These are phyloP conservation scores for Tephrocybe sp. DNA, from an alignment of 768 basidiomycete genomes.

Conservation along the genomic window DNA sequence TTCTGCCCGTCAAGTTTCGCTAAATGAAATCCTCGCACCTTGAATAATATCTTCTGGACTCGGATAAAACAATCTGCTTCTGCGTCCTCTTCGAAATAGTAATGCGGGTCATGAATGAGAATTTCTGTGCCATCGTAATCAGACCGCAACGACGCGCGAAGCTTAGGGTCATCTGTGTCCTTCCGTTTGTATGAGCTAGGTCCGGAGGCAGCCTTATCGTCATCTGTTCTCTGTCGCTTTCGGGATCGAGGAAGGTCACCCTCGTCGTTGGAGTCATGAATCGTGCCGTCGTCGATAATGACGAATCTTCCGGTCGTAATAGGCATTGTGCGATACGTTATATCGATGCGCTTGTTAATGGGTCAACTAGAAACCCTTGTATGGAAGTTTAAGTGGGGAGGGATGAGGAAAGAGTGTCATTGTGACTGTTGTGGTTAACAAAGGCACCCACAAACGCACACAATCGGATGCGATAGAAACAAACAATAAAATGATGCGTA, in stretches of 20 bases:
- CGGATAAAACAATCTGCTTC: conserved; percentile 40
- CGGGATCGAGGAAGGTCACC: conserved; percentile 21
- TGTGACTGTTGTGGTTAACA: neutral
- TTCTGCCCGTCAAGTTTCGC: neutral
- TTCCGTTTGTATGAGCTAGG: neutral
- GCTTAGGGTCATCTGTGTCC: neutral
- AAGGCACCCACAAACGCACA: too few relatives aligned
- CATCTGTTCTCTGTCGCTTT: conserved; percentile 27
- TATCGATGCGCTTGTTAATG: neutral
- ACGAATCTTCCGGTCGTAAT: conserved; percentile 23
- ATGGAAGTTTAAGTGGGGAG: neutral
- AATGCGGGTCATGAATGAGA: conserved; percentile 29
- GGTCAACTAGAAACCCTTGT: neutral
- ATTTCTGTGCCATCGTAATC: conserved; percentile 21
- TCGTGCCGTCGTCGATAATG: conserved; percentile 29
- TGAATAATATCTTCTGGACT: conserved; percentile 45
- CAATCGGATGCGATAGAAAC: too few relatives aligned
- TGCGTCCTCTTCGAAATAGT: conserved; percentile 30
- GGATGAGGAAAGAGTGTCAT: neutral
- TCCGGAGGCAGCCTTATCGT: conserved; percentile 18
- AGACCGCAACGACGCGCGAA: conserved; percentile 8
- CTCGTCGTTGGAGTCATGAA: conserved; percentile 28
- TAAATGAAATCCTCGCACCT: conserved; percentile 29
- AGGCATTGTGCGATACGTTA: neutral
- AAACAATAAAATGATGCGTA: too few relatives aligned